Conservation (phyloP, 352 stramenopile genomes). For the Phytophthora pluvialis region DNA sequence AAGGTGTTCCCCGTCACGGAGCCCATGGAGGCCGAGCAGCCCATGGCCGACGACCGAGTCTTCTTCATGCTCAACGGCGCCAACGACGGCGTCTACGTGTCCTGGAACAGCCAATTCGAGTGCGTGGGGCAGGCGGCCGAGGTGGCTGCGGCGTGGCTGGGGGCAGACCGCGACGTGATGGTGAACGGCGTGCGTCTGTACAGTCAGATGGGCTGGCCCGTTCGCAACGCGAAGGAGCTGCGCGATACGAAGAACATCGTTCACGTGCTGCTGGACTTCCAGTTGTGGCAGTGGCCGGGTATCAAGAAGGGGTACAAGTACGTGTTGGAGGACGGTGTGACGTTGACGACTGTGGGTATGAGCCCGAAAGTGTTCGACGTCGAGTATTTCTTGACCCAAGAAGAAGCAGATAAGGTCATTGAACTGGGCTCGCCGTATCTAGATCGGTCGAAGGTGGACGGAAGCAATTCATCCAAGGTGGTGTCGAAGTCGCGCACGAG, state of each 20-base stretch:
- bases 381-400: slow-evolving; percentile 61
- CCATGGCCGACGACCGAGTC: slow-evolving; percentile 49
- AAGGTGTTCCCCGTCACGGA: slow-evolving; percentile 52
- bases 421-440: slow-evolving; percentile 51
- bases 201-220: slow-evolving; percentile 66
- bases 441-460: slow-evolving; percentile 70
- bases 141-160: slow-evolving; percentile 61
- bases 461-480: slow-evolving; percentile 61
- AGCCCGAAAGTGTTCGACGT: slow-evolving; percentile 80
- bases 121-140: slow-evolving; percentile 56
- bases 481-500: slow-evolving; percentile 71
- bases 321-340: slow-evolving; percentile 69
- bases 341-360: slow-evolving; percentile 67
- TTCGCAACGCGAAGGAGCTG: slow-evolving; percentile 59
- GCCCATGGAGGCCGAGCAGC: slow-evolving; percentile 51
- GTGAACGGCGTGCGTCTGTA: slow-evolving; percentile 77
- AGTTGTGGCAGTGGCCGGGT: slow-evolving; percentile 84
- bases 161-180: slow-evolving; percentile 68
- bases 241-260: slow-evolving; percentile 60
- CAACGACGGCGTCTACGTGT: slow-evolving; percentile 81
- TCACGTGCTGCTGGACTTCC: slow-evolving; percentile 83
- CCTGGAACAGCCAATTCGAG: slow-evolving; percentile 76
- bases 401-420: slow-evolving; percentile 68
- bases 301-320: slow-evolving; percentile 84
- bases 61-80: slow-evolving; percentile 89